Evolutionary conservation across 148 eudicot genomes (phyloP), one percentile per base, ranked within the genome.

Genomic region (Vaccinium macrocarpon): DNA sequence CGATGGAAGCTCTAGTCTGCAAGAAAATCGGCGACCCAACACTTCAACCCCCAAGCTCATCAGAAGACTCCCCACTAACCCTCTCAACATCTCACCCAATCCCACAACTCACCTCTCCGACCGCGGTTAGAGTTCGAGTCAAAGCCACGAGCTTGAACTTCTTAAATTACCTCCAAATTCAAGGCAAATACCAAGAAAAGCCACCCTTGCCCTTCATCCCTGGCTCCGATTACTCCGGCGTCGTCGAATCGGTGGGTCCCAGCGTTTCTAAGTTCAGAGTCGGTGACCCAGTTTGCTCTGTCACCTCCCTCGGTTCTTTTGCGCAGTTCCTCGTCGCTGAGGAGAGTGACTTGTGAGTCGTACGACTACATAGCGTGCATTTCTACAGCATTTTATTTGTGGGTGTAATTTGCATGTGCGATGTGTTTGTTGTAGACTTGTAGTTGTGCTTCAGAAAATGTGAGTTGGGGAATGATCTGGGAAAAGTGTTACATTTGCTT

Each of bases 141-240:
- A 87, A 82, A 16, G 96, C 98, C 18, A 92, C 95, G 16, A 97
- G 99, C 91, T 85, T 97, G 84, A 97, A 95, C n/a, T n/a, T n/a
- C n/a, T 55, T 97, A 82, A 95, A 90, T 87, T 97, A 92, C 90
- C 94, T 95, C 42, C 98, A 95, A 85, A 50, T 97, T 10, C 89
- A 88, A 5, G 99, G 98, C 57, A 97, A 97, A 77, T 97, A 97
- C 84, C 99, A 97, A 82, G 99, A 97, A 86, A 95, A 94, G 74
- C 88, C 89, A 8, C 85, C 92, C 0, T 82, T 94, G 1, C 98
- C 98, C 53, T 97, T 95, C 73, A 90, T 95, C 12, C 98, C 93
- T 0, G 98, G 99, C 75, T 93, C 98, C 8, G 99, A 97, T 86
- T 95, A 91, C 86, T 91, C 99, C 70, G 99, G 99, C 16, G 70